Conservation (phyloP, 2,329 filamentous ascomycete species). For the Colletotrichum brevisporum region DNA sequence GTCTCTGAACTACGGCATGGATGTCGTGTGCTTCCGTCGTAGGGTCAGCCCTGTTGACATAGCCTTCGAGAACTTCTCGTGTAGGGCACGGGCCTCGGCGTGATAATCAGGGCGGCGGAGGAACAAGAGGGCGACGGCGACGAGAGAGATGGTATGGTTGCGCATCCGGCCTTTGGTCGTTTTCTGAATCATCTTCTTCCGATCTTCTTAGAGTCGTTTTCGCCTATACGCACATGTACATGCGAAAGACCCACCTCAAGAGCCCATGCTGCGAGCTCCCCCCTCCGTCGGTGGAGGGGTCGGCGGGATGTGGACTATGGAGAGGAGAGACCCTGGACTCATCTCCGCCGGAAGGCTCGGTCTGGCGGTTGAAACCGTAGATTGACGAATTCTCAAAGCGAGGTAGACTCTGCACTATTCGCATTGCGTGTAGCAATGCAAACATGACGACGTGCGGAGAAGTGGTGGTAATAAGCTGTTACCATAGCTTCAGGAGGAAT, state of each 20-base stretch:
- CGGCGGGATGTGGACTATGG: conserved; percentile 18
- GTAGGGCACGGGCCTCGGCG: conserved; percentile 4
- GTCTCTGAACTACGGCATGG: conserved; percentile 10
- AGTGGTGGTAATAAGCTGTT: conserved; percentile 30
- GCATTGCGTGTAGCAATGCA: conserved; percentile 9
- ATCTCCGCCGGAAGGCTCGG: conserved; percentile 10
- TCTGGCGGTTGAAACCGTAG: conserved; percentile 2
- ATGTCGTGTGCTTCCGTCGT: conserved; percentile 18
- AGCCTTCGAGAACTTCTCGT: conserved; percentile 20
- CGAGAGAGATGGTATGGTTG: background rate
- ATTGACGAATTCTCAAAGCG: background rate
- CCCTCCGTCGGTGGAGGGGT: conserved; percentile 4
- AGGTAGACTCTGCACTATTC: background rate
- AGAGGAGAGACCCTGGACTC: conserved; percentile 2
- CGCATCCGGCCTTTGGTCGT: background rate
- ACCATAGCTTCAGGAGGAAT: conserved; percentile 30
- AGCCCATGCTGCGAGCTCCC: background rate
- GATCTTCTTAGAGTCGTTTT: background rate
- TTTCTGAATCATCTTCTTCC: conserved; percentile 2
- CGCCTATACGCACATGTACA: background rate
- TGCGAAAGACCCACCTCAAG: conserved; percentile 2
- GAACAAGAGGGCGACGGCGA: conserved; percentile 6
- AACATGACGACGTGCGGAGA: conserved; percentile 2
- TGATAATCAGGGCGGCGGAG: conserved; percentile 1
- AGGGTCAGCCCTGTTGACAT: conserved; percentile 14